These are phyloP conservation scores for Furcasterigmium furcatum DNA, from an alignment of 2,329 filamentous ascomycete genomes.

Conservation along the genomic window DNA sequence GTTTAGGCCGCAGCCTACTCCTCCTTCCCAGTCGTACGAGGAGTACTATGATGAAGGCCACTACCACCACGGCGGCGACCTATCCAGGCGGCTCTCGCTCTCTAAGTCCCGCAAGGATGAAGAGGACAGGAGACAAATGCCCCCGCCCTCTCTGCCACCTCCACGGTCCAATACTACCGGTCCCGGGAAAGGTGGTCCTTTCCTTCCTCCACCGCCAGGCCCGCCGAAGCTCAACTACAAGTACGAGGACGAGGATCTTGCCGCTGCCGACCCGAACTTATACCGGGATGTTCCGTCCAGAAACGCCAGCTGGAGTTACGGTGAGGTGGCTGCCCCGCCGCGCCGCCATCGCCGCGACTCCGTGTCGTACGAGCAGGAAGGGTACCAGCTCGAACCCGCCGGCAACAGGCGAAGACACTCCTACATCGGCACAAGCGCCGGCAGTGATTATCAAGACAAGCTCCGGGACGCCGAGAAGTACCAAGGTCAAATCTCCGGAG, in stretches of 20 bases:
- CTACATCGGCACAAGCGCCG: constrained; percentile 32
- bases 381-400: constrained; percentile 37
- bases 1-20: constrained; percentile 25
- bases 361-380: constrained; percentile 31
- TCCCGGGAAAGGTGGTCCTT: constrained; percentile 16
- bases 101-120: constrained; percentile 30
- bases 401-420: constrained; percentile 34
- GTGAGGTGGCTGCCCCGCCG: constrained; percentile 27
- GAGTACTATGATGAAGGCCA: constrained; percentile 36
- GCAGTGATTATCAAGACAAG: constrained; percentile 38
- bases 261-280: constrained; percentile 16
- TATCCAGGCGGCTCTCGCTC: constrained; percentile 39
- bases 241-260: constrained; percentile 35
- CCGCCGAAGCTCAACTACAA: constrained; percentile 17
- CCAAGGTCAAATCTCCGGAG: constrained; percentile 38
- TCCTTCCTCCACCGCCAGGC: constrained; percentile 21
- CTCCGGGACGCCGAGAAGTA: constrained; percentile 43
- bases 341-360: constrained; percentile 23
- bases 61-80: background rate
- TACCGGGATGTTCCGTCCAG: constrained; percentile 36
- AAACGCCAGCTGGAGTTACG: constrained; percentile 26
- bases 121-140: constrained; percentile 45
- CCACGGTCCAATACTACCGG: background rate
- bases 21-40: constrained; percentile 26
- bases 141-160: constrained; percentile 35